A percentile compares a stretch with the other conserved stretches of the same genome.
Conservation (phyloP, 192 early-diverging fungal species). For the Coemansia sp. region DNA sequence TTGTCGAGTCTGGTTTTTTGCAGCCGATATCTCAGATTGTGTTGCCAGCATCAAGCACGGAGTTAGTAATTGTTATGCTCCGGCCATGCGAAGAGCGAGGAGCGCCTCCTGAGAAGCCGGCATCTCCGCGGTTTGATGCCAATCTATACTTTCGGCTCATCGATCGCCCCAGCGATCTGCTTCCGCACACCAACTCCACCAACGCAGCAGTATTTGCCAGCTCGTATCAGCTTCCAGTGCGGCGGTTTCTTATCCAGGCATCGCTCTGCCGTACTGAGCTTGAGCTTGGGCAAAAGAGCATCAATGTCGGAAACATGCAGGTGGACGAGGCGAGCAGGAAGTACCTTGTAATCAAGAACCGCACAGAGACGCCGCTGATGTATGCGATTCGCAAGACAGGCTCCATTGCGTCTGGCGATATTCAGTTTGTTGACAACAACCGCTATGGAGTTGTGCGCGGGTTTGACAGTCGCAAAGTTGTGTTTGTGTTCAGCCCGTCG, state of each 20-base stretch:
- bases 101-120: conserved; percentile 2
- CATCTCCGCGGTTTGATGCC: conserved; percentile 44
- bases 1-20: conserved; percentile 71
- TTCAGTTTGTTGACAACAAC: conserved; percentile 69
- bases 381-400: conserved; percentile 94
- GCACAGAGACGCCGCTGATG: conserved; percentile 83
- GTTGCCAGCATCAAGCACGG: conserved; percentile 62
- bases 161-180: conserved; percentile 86
- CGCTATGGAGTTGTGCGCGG: conserved; percentile 86
- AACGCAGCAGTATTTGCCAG: conserved; percentile 34
- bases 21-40: conserved; percentile 53
- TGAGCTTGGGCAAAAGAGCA: conserved; percentile 94
- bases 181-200: conserved; percentile 66
- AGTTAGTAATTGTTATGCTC: conserved; percentile 73
- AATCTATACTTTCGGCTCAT: conserved; percentile 80
- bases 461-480: conserved; percentile 88
- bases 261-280: conserved; percentile 82
- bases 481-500: conserved; percentile 90
- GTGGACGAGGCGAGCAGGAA: conserved; percentile 74
- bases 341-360: conserved; percentile 90
- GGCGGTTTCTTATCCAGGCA: conserved; percentile 87
- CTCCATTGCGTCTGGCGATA: conserved; percentile 89
- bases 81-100: conserved; percentile 51
- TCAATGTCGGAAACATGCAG: conserved; percentile 94
- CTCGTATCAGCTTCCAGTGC: conserved; percentile 64